phyloP scores from a whole-genome alignment of 331 rosid genomes.

The Erythrophleum ivorense region DNA sequence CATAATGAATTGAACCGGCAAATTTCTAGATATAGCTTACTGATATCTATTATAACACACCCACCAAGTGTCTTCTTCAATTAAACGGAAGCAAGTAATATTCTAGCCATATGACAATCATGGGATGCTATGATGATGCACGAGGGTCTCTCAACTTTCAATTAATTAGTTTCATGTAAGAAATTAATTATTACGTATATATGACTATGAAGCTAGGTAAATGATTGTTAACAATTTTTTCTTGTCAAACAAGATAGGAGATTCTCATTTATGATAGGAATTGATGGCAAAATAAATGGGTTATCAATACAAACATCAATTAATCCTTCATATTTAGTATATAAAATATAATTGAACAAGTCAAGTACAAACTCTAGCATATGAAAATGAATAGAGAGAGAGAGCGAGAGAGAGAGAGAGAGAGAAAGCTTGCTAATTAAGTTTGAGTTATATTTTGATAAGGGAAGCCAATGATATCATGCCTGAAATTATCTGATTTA shows the following conservation, averaged over 20 bases:
- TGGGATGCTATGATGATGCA: constrained; percentile 51
- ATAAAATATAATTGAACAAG: neutral
- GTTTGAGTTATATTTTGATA: neutral
- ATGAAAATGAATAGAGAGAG: neutral
- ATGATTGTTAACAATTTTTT: constrained; percentile 35
- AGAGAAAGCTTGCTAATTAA: neutral
- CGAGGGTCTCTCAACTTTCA: constrained; percentile 47
- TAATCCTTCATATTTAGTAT: neutral
- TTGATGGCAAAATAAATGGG: constrained; percentile 1
- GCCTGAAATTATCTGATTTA: neutral
- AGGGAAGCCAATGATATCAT: constrained; percentile 8
- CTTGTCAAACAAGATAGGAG: constrained; percentile 40
- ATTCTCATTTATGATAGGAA: neutral
- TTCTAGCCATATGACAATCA: constrained; percentile 47
- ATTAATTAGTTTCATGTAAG: constrained; percentile 35
- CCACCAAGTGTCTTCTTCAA: constrained; percentile 39
- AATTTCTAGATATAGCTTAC: constrained; percentile 20
- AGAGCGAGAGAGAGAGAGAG: neutral
- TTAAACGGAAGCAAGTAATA: constrained; percentile 35
- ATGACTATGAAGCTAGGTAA: constrained; percentile 36
- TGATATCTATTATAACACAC: constrained; percentile 31
- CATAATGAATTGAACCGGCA: constrained; percentile 48
- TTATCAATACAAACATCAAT: neutral
- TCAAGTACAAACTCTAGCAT: neutral
- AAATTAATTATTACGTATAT: constrained; percentile 40